phyloP scores from a whole-genome alignment of 176 grass and related monocot genomes.

The Rhynchospora pubera region DNA sequence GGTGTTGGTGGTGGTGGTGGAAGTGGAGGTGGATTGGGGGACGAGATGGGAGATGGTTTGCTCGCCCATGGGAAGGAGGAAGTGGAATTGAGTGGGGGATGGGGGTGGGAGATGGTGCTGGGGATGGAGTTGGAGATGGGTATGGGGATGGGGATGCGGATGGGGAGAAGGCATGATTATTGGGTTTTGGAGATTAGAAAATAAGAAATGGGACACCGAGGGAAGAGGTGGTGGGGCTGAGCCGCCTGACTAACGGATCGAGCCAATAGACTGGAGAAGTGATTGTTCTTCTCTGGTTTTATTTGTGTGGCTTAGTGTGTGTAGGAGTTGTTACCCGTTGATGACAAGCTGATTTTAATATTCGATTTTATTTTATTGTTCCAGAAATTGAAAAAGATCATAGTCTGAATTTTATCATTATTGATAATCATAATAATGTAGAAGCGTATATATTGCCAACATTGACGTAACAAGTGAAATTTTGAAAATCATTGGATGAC shows the following conservation, averaged over 20 bases:
- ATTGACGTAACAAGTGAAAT: no score
- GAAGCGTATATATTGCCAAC: no score
- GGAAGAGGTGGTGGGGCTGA: not conserved
- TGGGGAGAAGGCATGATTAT: not conserved
- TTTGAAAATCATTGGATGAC: no score
- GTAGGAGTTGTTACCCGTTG: not conserved
- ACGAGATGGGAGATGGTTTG: constrained; percentile 5
- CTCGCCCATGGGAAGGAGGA: constrained; percentile 8
- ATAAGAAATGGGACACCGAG: not conserved
- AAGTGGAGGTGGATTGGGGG: not conserved
- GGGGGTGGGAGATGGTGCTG: not conserved
- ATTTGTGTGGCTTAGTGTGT: not conserved
- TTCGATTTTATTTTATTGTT: no score
- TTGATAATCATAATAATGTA: no score
- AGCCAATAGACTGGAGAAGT: not conserved
- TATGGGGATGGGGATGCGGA: not conserved
- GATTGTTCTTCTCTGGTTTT: not conserved
- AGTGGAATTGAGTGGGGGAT: not conserved
- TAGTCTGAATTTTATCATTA: no score
- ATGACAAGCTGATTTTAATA: no score
- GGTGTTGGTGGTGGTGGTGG: not conserved
- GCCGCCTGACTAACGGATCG: not conserved
- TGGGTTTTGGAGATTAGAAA: not conserved
- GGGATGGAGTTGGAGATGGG: constrained; percentile 9
- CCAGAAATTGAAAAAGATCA: no score